A percentile compares a stretch with the other conserved stretches of the same genome.
Evolutionary conservation across 2,329 filamentous ascomycete species (phyloP).

Genomic region (Bipolaris zeicola): DNA sequence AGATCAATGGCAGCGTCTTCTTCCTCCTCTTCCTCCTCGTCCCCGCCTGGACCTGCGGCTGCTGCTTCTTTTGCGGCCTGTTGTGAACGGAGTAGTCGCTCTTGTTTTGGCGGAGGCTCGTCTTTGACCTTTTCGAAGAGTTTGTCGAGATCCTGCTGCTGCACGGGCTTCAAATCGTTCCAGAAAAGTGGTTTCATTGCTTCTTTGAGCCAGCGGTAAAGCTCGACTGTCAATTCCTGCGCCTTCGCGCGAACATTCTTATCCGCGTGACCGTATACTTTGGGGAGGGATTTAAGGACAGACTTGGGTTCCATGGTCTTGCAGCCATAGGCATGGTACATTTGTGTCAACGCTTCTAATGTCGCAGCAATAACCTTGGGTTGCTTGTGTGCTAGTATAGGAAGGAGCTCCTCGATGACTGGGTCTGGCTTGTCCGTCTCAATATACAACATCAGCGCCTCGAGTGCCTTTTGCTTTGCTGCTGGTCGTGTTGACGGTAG

Average conservation of each 20-base stretch:
- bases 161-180: slow-evolving; percentile 91
- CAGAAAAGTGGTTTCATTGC: slow-evolving; percentile 99
- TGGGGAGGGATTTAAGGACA: slow-evolving; percentile 83
- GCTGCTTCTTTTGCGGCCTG: slow-evolving; percentile 81
- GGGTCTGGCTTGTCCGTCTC: slow-evolving; percentile 86
- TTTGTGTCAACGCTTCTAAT: slow-evolving; percentile 75
- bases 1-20: slow-evolving; percentile 74
- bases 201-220: slow-evolving; percentile 96
- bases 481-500: slow-evolving; percentile 84
- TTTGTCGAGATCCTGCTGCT: slow-evolving; percentile 91
- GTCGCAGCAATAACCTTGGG: slow-evolving; percentile 84
- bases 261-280: slow-evolving; percentile 93
- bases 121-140: slow-evolving; percentile 93
- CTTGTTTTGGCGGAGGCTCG: slow-evolving; percentile 85
- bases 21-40: slow-evolving; percentile 57
- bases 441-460: slow-evolving; percentile 85
- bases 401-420: slow-evolving; percentile 87
- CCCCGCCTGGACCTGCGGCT: slow-evolving; percentile 63
- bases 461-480: slow-evolving; percentile 84
- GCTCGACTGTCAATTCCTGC: slow-evolving; percentile 86
- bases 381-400: slow-evolving; percentile 82
- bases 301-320: slow-evolving; percentile 93
- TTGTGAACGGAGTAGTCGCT: slow-evolving; percentile 84
- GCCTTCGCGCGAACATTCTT: slow-evolving; percentile 97
- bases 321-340: slow-evolving; percentile 93